These are phyloP conservation scores for Neurospora sp. DNA, from an alignment of 495 filamentous ascomycete genomes.

Conservation along the genomic window DNA sequence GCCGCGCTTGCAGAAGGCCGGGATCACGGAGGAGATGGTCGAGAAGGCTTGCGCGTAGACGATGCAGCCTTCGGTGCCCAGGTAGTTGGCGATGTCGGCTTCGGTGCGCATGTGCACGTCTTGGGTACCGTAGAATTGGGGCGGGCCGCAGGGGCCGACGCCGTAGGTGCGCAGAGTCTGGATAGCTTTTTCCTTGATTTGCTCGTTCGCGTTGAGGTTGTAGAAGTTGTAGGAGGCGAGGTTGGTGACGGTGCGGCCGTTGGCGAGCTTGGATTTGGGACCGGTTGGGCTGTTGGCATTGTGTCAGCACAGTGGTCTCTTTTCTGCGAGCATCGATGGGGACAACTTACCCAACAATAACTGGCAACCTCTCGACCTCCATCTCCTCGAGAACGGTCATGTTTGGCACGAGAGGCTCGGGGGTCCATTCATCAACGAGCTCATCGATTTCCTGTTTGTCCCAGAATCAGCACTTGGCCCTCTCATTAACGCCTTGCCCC, in stretches of 20 bases:
- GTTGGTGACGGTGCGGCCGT: constrained; percentile 83
- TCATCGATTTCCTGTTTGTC: constrained; percentile 77
- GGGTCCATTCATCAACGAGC: constrained; percentile 91
- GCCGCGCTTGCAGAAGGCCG: constrained; percentile 90
- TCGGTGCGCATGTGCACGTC: constrained; percentile 98
- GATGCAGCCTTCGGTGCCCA: constrained; percentile 81
- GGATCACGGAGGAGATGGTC: constrained; percentile 88
- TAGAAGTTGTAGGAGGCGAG: constrained; percentile 93
- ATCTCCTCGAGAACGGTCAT: constrained; percentile 62
- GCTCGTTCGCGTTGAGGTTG: constrained; percentile 87
- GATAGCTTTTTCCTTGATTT: constrained; percentile 87
- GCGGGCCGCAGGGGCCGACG: constrained; percentile 90
- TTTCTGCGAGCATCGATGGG: neutral
- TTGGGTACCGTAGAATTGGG: constrained; percentile 96
- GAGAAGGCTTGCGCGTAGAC: constrained; percentile 93
- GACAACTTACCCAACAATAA: constrained; percentile 67
- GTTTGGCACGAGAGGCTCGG: constrained; percentile 75
- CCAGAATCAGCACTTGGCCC: neutral
- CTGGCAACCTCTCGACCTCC: constrained; percentile 73
- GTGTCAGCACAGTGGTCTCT: neutral
- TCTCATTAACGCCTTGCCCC: neutral
- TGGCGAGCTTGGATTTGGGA: constrained; percentile 78
- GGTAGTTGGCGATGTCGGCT: constrained; percentile 78
- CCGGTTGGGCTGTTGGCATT: constrained; percentile 59
- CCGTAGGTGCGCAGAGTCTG: constrained; percentile 89